These are phyloP conservation scores for Podila horticola DNA, from an alignment of 192 early-diverging fungal genomes.

Conservation along the genomic window DNA sequence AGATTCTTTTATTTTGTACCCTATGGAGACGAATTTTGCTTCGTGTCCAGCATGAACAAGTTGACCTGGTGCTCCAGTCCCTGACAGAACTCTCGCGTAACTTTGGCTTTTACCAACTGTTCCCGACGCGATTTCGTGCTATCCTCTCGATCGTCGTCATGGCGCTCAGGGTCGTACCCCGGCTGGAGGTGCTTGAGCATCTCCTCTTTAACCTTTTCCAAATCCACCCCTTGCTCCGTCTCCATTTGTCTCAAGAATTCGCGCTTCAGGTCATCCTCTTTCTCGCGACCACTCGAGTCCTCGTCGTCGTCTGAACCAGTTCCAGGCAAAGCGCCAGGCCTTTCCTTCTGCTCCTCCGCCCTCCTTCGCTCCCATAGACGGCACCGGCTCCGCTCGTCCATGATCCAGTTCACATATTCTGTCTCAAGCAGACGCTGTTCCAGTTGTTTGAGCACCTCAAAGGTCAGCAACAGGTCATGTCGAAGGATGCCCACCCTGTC, in stretches of 20 bases:
- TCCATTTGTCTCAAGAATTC: slow-evolving; percentile 7
- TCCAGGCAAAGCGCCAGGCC: not conserved
- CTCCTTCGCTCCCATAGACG: slow-evolving; percentile 24
- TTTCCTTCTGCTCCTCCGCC: not conserved
- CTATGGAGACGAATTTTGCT: not conserved
- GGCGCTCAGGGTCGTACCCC: not conserved
- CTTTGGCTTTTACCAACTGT: not conserved
- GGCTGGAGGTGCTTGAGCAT: not conserved
- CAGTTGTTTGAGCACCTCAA: slow-evolving; percentile 58
- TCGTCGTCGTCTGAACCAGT: not conserved
- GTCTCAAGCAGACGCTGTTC: slow-evolving; percentile 58
- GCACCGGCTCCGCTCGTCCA: slow-evolving; percentile 57
- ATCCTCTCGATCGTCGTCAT: not conserved
- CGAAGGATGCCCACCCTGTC: slow-evolving; percentile 58
- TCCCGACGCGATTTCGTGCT: not conserved
- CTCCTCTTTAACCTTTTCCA: slow-evolving; percentile 9
- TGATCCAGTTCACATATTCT: slow-evolving; percentile 65
- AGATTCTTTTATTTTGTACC: not conserved
- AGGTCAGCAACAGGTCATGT: slow-evolving; percentile 59
- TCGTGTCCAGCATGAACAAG: slow-evolving; percentile 21
- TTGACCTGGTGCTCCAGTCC: slow-evolving; percentile 26
- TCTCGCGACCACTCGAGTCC: not conserved
- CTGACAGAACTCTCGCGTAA: slow-evolving; percentile 33
- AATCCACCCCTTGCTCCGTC: not conserved
- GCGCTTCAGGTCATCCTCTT: not conserved